Conservation (phyloP, 202 grass and related monocot species). For the Schoenoplectus tabernaemontani region DNA sequence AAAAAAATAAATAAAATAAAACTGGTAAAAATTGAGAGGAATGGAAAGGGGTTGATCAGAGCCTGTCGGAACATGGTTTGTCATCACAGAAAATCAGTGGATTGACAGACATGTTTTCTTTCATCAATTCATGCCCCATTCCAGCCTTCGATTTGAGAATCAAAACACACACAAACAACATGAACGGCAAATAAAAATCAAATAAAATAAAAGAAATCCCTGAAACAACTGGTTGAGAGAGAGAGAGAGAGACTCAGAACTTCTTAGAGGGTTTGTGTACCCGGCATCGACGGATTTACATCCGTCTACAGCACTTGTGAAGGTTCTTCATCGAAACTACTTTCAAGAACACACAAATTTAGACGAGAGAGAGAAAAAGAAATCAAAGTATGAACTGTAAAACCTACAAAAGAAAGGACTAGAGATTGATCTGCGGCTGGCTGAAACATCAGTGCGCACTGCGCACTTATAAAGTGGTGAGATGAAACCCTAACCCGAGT, state of each 20-base stretch:
- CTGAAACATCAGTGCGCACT: no score
- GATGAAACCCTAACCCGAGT: no score
- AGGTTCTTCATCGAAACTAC: neutral
- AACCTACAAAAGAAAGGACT: no score
- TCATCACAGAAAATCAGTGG: conserved; percentile 9
- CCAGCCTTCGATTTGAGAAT: neutral
- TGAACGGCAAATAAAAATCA: neutral
- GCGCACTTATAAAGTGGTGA: no score
- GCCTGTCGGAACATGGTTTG: conserved; percentile 24
- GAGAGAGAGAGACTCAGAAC: neutral
- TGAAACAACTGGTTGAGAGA: neutral
- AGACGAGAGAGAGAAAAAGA: no score
- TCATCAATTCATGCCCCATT: conserved; percentile 1
- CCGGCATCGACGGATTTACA: neutral
- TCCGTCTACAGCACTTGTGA: neutral
- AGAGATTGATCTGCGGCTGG: neutral
- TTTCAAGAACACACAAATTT: no score
- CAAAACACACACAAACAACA: neutral
- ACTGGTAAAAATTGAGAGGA: neutral
- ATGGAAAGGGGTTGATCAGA: neutral
- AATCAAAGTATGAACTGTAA: no score
- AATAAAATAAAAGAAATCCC: no score
- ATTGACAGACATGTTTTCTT: conserved; percentile 25
- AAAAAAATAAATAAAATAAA: neutral
- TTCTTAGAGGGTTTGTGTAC: conserved; percentile 11